Conservation (phyloP, 495 filamentous ascomycete genomes). For the Polyplosphaeria fusca region DNA sequence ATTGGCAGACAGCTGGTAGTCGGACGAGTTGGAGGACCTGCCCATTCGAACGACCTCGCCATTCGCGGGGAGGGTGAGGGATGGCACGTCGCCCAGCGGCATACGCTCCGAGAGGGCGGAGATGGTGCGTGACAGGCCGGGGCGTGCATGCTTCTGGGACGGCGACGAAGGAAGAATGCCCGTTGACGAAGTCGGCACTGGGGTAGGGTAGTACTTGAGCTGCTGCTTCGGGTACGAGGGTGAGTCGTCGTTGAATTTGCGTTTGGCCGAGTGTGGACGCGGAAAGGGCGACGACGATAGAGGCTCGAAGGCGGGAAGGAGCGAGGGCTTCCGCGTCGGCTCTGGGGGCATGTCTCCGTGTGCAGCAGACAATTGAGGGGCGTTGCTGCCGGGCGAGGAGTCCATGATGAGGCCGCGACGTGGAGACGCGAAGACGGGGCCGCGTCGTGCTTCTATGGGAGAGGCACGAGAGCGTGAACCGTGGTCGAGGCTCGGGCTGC, state of each 20-base stretch:
- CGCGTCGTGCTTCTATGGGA: constrained; percentile 21
- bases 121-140: constrained; percentile 55
- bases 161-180: constrained; percentile 89
- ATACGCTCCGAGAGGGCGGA: constrained; percentile 78
- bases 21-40: constrained; percentile 84
- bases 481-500: constrained; percentile 16
- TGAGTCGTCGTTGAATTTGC: constrained; percentile 39
- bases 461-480: constrained; percentile 10
- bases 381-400: constrained; percentile 11
- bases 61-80: constrained; percentile 73
- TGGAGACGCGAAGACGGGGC: constrained; percentile 23
- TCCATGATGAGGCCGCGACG: constrained; percentile 20
- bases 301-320: constrained; percentile 92
- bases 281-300: constrained; percentile 79
- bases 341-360: constrained; percentile 10
- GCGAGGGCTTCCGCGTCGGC: constrained; percentile 48
- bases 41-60: constrained; percentile 84
- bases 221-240: constrained; percentile 65
- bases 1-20: constrained; percentile 88
- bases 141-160: constrained; percentile 59
- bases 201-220: constrained; percentile 80
- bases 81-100: constrained; percentile 76
- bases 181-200: constrained; percentile 88
- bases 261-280: constrained; percentile 49
- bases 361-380: constrained; percentile 12